phyloP scores from a whole-genome alignment of 2,329 filamentous ascomycete genomes.

The Aspergillus phoenicis region DNA sequence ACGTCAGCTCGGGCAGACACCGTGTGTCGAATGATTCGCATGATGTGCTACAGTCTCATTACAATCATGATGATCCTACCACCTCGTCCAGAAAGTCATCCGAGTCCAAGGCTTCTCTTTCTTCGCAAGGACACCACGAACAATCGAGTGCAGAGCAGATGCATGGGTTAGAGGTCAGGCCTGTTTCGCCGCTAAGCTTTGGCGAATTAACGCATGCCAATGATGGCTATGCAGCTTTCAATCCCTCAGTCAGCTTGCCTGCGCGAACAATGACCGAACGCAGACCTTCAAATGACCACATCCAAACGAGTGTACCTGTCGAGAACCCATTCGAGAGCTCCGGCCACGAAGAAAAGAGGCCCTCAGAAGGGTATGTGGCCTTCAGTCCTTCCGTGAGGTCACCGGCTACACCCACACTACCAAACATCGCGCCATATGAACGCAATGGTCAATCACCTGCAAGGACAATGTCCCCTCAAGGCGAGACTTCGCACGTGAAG shows the following conservation, averaged over 20 bases:
- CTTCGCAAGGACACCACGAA: neutral
- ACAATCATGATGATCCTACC: neutral
- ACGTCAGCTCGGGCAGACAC: neutral
- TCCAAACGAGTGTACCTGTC: neutral
- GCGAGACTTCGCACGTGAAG: neutral
- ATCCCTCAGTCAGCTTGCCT: neutral
- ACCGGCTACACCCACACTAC: neutral
- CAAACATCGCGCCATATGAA: neutral
- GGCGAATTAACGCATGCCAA: neutral
- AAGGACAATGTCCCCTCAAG: neutral
- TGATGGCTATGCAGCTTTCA: neutral
- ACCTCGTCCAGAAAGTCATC: constrained; percentile 1
- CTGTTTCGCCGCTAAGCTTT: neutral
- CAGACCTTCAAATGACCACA: neutral
- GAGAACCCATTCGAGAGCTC: neutral
- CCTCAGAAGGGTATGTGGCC: neutral
- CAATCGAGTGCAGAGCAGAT: neutral
- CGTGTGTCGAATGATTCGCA: neutral
- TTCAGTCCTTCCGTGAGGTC: neutral
- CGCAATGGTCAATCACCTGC: neutral
- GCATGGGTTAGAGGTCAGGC: neutral
- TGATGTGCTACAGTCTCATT: neutral
- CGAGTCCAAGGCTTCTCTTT: neutral
- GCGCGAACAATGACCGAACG: neutral
- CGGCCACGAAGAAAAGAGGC: neutral